phyloP scores from a whole-genome alignment of 305 asterid genomes.

The Plantago lanceolata region DNA sequence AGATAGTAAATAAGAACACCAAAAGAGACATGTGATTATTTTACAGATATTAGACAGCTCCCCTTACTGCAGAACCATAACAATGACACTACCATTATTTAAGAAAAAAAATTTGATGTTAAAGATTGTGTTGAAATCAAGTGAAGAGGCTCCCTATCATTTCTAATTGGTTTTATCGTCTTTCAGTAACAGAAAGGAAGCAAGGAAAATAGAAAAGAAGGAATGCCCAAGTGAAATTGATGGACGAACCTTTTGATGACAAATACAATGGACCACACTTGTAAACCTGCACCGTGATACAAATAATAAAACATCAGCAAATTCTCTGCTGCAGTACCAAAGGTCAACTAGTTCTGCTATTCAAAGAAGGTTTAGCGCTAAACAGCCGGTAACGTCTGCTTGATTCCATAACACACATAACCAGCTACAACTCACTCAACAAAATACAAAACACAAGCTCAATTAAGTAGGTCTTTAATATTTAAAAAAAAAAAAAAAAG shows the following conservation, averaged over 20 bases:
- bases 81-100: background rate
- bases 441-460: background rate
- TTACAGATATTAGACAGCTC: background rate
- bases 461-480: conserved; percentile 9
- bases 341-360: background rate
- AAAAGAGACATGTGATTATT: background rate
- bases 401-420: background rate
- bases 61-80: background rate
- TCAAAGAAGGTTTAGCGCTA: background rate
- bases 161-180: background rate
- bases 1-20: background rate
- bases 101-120: background rate
- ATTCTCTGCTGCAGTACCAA: conserved; percentile 7
- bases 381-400: background rate
- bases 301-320: conserved; percentile 26
- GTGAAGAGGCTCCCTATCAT: background rate
- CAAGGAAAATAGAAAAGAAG: conserved; percentile 2
- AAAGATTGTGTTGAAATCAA: background rate
- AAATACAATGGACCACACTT: conserved; percentile 87
- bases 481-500: conserved; percentile 1
- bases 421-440: background rate
- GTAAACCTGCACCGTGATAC: conserved; percentile 68
- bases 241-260: conserved; percentile 82
- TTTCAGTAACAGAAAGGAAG: background rate
- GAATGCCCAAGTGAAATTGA: conserved; percentile 25